Evolutionary conservation across 805 yeast species (phyloP), one percentile per base, ranked within the genome.

Genomic region (Candida parachauliodes): DNA sequence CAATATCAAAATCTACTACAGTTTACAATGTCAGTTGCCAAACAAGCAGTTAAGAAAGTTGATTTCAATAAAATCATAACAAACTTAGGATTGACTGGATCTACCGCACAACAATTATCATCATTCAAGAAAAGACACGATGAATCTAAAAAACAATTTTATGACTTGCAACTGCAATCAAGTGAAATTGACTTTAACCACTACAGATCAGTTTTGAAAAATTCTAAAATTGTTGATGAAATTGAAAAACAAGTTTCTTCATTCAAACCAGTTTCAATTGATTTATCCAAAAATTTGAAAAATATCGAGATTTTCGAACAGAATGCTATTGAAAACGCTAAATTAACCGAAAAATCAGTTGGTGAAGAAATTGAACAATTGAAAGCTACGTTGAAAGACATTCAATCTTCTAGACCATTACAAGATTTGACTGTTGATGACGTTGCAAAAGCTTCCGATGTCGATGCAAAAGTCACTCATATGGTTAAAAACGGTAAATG

Each of bases 51-150:
- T 56, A 72, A 84, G 59, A 91, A 88, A 73, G 73, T 91, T 66
- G 95, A 93, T 77, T 93, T 98, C 97, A 81, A 93, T 59, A 83
- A 83, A 71, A 81, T 93, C 61, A 77, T 86, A 62, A 70, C 89
- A 51, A 79, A 88, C 51, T 77, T 93, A 60, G 96, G 96, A 43
- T 77, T 93, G 60, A 79, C 96, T 44, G 98, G 98, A 46, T 70
- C 81, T 59, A 93, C 98, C 46, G 95, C 96, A 43, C 60, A 85
- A 37, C 79, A 95, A 30, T 74, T 93, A 63, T 79, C 93, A 37
- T 77, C 95, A 21, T 93, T 93, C 83, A 89, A 89, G 72, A 91
- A 93, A 86, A 87, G 98, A 79, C 83, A 88, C 68, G 98, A 93
- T 59, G 98, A 93, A 65, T 98, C 98, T 52, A 84, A 88, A 74